Base-by-base conservation (phyloP, 176 grass and related monocot species). In the Ensete ventricosum region DNA sequence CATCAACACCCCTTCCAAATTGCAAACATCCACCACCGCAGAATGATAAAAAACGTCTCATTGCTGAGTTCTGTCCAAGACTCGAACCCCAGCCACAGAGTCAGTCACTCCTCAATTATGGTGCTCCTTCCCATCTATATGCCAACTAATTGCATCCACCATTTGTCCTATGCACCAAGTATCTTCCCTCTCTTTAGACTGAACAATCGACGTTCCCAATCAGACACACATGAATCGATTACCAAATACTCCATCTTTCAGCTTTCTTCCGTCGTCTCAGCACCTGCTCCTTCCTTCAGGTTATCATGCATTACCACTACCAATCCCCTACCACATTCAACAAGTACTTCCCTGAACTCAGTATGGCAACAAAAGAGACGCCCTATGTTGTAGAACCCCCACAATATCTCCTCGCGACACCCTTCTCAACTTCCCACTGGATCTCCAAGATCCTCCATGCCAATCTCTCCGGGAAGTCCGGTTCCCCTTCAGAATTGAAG, bases 341-440 rank as follows among this genome's bases (percentile, higher is more conserved):
- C 24, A 74, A 48, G 13, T 76, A 52, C 12, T 76, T 76, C 43
- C n/a, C 48, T 51, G 34, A 59, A 7, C 8, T 20, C 29, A 52
- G 12, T 22, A 14, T 66, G 60, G 59, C 59, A 24, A 26, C 50
- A 21, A 60, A 54, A 53, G 75, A 66, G 53, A 9, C 48, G 20
- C 49, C 29, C 5, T 13, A 53, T 24, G 20, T 16, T 1, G 52
- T 25, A 16, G 75, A 65, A 52, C 7, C 74, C 48, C 34, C 43
- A 23, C 34, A 22, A 2, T 48, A 23, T 17, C 58, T 53, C 34
- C 60, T 77, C 60, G 50, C 10, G 48, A 1, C 21, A 25, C 21
- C 58, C 49, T 26, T 77, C 6, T 64, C 75, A 20, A 52, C 65
- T 12, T 77, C 60, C n/a, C 75, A 9, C 11, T 77, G 59, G 60